Conservation (phyloP, 148 eudicot genomes). For the Polygonum maritimum region DNA sequence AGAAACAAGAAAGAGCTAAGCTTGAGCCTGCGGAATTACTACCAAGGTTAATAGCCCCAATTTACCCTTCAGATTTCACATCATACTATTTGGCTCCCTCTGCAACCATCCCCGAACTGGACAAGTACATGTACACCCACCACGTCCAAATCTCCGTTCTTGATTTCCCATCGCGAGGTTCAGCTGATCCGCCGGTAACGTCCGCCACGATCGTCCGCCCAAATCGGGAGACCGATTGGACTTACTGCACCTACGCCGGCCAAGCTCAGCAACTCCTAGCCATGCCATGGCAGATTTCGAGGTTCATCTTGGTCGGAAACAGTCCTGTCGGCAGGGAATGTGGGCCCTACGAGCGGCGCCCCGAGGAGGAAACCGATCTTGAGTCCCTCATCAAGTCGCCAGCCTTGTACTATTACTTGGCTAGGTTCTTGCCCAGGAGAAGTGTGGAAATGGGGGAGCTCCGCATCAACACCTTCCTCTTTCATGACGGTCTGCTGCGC, state of each 20-base stretch:
- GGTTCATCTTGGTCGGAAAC: constrained; percentile 66
- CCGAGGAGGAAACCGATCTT: not conserved
- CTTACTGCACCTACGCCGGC: constrained; percentile 62
- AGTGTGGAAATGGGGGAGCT: constrained; percentile 17
- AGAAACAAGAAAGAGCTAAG: no score
- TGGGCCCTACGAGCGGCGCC: constrained; percentile 14
- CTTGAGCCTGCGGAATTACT: no score
- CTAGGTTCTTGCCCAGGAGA: constrained; percentile 46
- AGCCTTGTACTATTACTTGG: constrained; percentile 29
- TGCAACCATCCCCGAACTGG: not conserved
- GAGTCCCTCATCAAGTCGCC: no score
- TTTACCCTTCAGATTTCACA: no score
- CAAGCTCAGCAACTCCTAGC: constrained; percentile 53
- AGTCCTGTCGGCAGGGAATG: constrained; percentile 11
- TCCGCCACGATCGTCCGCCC: constrained; percentile 76
- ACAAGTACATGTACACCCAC: constrained; percentile 21
- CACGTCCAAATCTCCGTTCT: constrained; percentile 62
- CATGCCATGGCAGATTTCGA: constrained; percentile 34
- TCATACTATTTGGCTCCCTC: no score
- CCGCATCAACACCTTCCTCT: constrained; percentile 44
- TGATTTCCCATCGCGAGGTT: constrained; percentile 28
- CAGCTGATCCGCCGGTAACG: constrained; percentile 15
- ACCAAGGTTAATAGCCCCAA: no score
- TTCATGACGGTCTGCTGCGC: constrained; percentile 54
- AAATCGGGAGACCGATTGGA: constrained; percentile 74